phyloP scores from a whole-genome alignment of 192 early-diverging fungal genomes.

The Coemansia guatemalensis region DNA sequence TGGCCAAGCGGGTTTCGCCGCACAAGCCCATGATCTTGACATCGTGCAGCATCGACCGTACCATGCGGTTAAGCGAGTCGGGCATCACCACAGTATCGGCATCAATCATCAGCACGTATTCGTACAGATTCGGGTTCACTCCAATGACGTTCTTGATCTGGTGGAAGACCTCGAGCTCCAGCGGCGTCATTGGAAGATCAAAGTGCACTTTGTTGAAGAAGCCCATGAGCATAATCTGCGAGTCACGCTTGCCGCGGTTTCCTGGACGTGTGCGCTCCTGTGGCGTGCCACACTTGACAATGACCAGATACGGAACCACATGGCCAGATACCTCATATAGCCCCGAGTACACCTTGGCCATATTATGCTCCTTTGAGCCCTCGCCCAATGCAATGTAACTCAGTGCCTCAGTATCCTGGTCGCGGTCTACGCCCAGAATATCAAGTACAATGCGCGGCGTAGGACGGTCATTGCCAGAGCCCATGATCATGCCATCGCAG shows the following conservation, averaged over 20 bases:
- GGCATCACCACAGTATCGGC: constrained; percentile 93
- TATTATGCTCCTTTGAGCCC: constrained; percentile 87
- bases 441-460: constrained; percentile 97
- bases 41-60: constrained; percentile 88
- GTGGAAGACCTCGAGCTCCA: constrained; percentile 96
- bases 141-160: constrained; percentile 99
- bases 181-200: constrained; percentile 86
- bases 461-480: constrained; percentile 91
- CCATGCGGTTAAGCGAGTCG: constrained; percentile 91
- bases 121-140: constrained; percentile 91
- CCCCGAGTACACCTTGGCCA: constrained; percentile 94
- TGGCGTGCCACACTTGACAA: constrained; percentile 88
- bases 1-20: constrained; percentile 90
- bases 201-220: constrained; percentile 97
- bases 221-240: constrained; percentile 95
- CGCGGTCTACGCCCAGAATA: constrained; percentile 90
- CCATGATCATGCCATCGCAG: constrained; percentile 95
- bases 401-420: constrained; percentile 76
- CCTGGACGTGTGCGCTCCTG: constrained; percentile 82
- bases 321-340: constrained; percentile 88
- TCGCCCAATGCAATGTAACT: constrained; percentile 86
- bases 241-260: constrained; percentile 98
- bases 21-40: constrained; percentile 89
- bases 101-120: constrained; percentile 96
- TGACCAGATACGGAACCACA: constrained; percentile 88